Percentiles rank a stretch among this genome's conserved stretches.
These are phyloP conservation scores for Candida quercuum DNA, from an alignment of 805 yeast genomes.

Conservation along the genomic window DNA sequence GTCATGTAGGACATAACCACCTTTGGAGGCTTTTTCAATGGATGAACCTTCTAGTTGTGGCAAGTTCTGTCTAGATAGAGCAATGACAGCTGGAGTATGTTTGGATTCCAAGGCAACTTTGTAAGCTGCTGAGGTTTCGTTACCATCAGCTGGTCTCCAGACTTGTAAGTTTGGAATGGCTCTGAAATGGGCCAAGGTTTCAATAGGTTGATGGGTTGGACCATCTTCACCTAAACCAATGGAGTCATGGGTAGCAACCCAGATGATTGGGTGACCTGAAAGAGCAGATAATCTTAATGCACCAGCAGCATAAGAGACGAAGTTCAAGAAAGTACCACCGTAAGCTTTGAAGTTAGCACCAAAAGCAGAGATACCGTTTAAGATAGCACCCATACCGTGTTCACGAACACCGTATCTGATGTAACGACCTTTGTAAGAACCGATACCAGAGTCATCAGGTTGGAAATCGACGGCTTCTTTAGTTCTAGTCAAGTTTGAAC, in stretches of 20 bases:
- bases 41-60: conserved; percentile 93
- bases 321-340: conserved; percentile 98
- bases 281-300: conserved; percentile 82
- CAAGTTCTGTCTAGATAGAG: conserved; percentile 80
- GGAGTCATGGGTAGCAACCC: conserved; percentile 90
- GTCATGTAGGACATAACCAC: conserved; percentile 79
- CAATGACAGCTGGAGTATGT: conserved; percentile 67
- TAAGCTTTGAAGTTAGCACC: conserved; percentile 82
- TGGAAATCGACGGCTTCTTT: conserved; percentile 85
- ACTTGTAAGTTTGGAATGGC: conserved; percentile 77
- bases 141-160: conserved; percentile 94
- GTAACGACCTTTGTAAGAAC: conserved; percentile 88
- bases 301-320: conserved; percentile 80
- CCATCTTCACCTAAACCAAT: conserved; percentile 92
- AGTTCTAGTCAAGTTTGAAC: conserved; percentile 93
- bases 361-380: conserved; percentile 94
- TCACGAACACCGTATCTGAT: conserved; percentile 98
- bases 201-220: conserved; percentile 92
- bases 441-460: conserved; percentile 73
- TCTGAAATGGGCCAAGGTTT: conserved; percentile 81
- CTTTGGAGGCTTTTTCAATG: conserved; percentile 86
- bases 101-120: conserved; percentile 54
- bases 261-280: conserved; percentile 75
- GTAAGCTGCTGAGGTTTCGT: conserved; percentile 83
- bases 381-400: conserved; percentile 98